Conservation (phyloP, 805 yeast genomes). For the Blastobotrys muscicola region DNA sequence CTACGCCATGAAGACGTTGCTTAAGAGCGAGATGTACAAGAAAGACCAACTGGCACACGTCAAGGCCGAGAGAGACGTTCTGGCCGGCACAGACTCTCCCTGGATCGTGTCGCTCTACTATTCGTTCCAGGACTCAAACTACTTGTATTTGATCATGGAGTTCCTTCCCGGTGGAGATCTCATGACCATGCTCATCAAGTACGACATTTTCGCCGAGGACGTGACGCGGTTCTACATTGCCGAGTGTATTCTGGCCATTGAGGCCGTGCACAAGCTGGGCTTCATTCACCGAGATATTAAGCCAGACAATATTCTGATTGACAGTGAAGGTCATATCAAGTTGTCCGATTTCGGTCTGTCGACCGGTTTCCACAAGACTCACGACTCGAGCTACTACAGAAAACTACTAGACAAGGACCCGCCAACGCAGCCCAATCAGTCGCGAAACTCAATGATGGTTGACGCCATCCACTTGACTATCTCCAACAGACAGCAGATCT, state of each 20-base stretch:
- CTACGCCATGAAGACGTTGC: conserved; percentile 87
- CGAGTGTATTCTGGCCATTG: conserved; percentile 90
- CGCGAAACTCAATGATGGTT: conserved; percentile 74
- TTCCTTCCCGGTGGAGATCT: conserved; percentile 77
- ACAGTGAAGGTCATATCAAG: conserved; percentile 63
- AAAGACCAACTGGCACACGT: conserved; percentile 93
- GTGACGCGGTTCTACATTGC: conserved; percentile 86
- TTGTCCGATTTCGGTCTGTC: conserved; percentile 70
- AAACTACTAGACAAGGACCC: conserved; percentile 65
- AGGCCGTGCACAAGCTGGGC: conserved; percentile 86
- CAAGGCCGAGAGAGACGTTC: conserved; percentile 90
- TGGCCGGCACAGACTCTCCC: conserved; percentile 82
- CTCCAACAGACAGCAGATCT: conserved; percentile 90
- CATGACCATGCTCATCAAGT: conserved; percentile 92
- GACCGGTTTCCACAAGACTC: conserved; percentile 92
- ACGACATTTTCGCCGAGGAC: conserved; percentile 91
- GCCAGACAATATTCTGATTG: conserved; percentile 90
- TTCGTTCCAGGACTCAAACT: conserved; percentile 71
- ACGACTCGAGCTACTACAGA: conserved; percentile 78
- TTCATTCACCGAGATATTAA: conserved; percentile 95
- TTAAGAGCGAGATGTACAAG: conserved; percentile 87
- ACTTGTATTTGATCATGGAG: conserved; percentile 72
- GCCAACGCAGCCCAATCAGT: conserved; percentile 15
- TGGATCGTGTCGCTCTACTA: conserved; percentile 81
- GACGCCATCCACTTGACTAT: conserved; percentile 93